phyloP scores from a whole-genome alignment of 768 basidiomycete genomes.

The Lentinula lateritia region DNA sequence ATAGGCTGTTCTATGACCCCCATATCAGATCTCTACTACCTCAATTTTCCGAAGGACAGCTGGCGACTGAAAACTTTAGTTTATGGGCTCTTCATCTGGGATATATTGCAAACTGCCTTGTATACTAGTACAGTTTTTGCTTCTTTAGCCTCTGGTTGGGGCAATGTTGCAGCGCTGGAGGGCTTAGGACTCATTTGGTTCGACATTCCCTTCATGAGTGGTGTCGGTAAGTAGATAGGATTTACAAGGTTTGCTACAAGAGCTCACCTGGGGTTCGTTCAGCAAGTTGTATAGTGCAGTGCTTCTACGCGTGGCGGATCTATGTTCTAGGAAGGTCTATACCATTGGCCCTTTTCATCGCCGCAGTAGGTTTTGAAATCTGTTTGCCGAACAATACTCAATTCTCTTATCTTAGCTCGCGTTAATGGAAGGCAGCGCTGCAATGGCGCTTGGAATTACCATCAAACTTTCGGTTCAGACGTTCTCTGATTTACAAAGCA shows the following conservation, averaged over 20 bases:
- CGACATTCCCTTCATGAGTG: conserved; percentile 1
- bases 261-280: background rate
- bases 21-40: background rate
- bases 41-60: background rate
- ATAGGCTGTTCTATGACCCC: background rate
- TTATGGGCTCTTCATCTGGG: conserved; percentile 1
- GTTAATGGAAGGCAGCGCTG: background rate
- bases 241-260: background rate
- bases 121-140: background rate
- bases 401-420: background rate
- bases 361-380: background rate
- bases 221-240: background rate
- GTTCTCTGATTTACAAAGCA: background rate
- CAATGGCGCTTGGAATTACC: background rate
- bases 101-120: background rate
- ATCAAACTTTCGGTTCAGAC: background rate
- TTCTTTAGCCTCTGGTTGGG: background rate
- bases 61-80: background rate
- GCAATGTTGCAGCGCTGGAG: background rate
- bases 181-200: background rate
- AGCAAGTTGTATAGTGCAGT: background rate
- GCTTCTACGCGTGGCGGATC: conserved; percentile 4
- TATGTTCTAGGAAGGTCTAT: background rate
- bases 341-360: background rate
- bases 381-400: background rate